phyloP scores from a whole-genome alignment of 2,329 filamentous ascomycete species.

The Nakataea oryzae region DNA sequence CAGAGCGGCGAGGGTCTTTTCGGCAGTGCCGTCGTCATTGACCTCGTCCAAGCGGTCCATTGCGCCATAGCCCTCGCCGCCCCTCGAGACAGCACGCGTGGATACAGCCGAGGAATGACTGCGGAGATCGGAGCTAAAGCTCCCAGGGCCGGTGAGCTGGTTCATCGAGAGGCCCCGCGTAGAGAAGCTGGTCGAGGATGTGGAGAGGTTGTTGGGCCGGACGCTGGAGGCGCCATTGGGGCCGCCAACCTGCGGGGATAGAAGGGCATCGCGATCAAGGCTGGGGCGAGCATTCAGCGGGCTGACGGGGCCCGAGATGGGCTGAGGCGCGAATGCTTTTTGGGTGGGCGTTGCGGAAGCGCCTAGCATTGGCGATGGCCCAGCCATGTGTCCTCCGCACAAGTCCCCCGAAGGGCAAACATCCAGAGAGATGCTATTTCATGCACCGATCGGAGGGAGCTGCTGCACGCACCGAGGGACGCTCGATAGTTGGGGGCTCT shows the following conservation, averaged over 20 bases:
- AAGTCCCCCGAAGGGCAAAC: slow-evolving; percentile 2
- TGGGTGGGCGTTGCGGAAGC: slow-evolving; percentile 43
- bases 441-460: not conserved
- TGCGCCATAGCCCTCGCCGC: slow-evolving; percentile 28
- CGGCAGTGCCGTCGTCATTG: slow-evolving; percentile 40
- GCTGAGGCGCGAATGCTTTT: slow-evolving; percentile 37
- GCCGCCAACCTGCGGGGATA: slow-evolving; percentile 32
- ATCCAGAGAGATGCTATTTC: slow-evolving; percentile 2
- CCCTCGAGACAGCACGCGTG: slow-evolving; percentile 52
- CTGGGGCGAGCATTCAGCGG: slow-evolving; percentile 27
- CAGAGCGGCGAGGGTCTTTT: slow-evolving; percentile 65
- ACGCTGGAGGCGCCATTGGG: slow-evolving; percentile 26
- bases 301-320: slow-evolving; percentile 23
- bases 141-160: slow-evolving; percentile 63
- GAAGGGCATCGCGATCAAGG: slow-evolving; percentile 43
- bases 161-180: slow-evolving; percentile 61
- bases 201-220: slow-evolving; percentile 32
- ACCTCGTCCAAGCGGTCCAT: slow-evolving; percentile 52
- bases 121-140: slow-evolving; percentile 81
- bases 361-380: slow-evolving; percentile 35
- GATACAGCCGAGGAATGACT: slow-evolving; percentile 39
- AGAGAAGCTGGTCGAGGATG: slow-evolving; percentile 50
- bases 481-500: not conserved
- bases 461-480: not conserved
- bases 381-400: slow-evolving; percentile 23